Base-by-base conservation (phyloP, 2,329 filamentous ascomycete species). In the Claviceps sp. region DNA sequence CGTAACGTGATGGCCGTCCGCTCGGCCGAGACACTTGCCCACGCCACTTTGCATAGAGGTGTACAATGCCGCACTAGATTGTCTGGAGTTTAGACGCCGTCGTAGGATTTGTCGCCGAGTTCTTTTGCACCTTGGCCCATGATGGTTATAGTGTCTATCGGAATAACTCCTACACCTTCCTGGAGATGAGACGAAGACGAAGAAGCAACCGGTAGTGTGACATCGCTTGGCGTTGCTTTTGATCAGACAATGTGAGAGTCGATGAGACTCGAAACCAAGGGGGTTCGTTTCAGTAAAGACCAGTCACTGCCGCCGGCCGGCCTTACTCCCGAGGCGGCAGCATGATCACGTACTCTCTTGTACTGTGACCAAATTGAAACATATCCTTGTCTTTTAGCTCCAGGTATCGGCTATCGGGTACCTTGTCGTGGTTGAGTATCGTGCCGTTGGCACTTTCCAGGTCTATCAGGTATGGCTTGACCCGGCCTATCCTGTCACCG, bases 331-430 rank as follows among this genome's bases (percentile, higher is more conserved):
- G 69, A 3, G 76, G 75, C 38, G 78, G 76, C 54, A 96, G 76
- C 87, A 97, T 93, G 54, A 97, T 67, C n/a, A 98, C 88, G 67
- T 97, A 98, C 69, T 98, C 93, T 61, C 89, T 80, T 54, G 86
- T 85, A 64, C 88, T 95, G 54, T 86, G 77, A 9, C 90, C 93
- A 69, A 98, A 94, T 62, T 81, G 81, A 53, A 98, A 67, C 64
- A 98, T 81, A 67, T 98, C 93, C 70, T 89, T 90, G 65, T 93
- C 85, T 64, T 84, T 78, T 52, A 97, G 69, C 68, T 98, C 91
- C 50, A 95, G 72, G 66, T 89, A 98, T 55, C 89, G 77, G 62
- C 86, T 86, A 14, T 79, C 75, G 1, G 87, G 85, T 3, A 95
- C 70, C 60, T 72, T 73, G 55, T 87, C 81, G 37, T 82, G 83